A percentile compares a stretch with the other conserved stretches of the same genome.
These are phyloP conservation scores for Suhomyces bokatorum DNA, from an alignment of 1,139 yeast species.

Conservation along the genomic window DNA sequence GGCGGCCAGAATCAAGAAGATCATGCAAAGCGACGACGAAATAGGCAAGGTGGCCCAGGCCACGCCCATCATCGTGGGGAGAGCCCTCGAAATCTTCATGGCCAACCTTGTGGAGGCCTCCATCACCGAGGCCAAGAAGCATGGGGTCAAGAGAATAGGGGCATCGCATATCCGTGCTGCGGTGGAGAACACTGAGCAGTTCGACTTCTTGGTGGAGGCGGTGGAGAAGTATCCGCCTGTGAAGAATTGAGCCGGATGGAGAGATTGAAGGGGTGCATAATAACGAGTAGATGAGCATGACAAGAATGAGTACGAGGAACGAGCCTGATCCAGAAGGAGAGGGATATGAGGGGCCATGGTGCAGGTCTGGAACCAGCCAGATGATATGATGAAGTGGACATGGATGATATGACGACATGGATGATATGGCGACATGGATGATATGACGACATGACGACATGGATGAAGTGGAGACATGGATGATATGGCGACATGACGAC, in stretches of 20 bases:
- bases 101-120: conserved; percentile 86
- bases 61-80: conserved; percentile 93
- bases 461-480: no score
- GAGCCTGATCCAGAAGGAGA: no score
- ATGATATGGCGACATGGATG: no score
- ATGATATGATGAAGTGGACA: no score
- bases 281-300: not conserved
- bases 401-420: no score
- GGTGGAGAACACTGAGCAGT: conserved; percentile 81
- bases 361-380: no score
- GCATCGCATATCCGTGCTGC: conserved; percentile 86
- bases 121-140: conserved; percentile 70
- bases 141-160: conserved; percentile 78
- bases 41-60: conserved; percentile 99
- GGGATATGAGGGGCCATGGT: no score
- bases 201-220: conserved; percentile 82
- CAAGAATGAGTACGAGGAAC: no score
- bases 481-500: no score
- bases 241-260: conserved; percentile 23
- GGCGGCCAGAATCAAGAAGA: conserved; percentile 91
- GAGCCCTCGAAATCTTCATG: conserved; percentile 90
- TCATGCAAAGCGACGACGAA: conserved; percentile 98
- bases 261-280: not conserved
- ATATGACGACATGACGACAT: no score
- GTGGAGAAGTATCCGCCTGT: conserved; percentile 59